These are phyloP conservation scores for Cupressus sempervirens DNA, from an alignment of 75 land plant genomes.

Conservation along the genomic window DNA sequence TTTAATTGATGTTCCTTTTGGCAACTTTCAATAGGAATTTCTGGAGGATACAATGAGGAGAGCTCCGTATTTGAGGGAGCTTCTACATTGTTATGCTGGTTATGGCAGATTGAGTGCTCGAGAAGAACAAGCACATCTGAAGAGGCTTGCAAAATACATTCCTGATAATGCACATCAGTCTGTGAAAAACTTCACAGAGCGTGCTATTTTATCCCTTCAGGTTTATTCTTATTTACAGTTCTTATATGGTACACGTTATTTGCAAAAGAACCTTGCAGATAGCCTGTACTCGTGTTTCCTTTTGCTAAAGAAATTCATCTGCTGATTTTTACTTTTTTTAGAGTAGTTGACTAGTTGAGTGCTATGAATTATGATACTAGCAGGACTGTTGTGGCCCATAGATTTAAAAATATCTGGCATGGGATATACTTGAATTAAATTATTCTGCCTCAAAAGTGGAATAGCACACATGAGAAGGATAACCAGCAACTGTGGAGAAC, in stretches of 20 bases:
- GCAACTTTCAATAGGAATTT: constrained; percentile 30
- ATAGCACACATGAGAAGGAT: background rate
- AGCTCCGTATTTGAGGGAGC: constrained; percentile 46
- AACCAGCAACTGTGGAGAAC: background rate
- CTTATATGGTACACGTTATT: background rate
- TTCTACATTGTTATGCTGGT: constrained; percentile 64
- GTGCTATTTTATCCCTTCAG: constrained; percentile 59
- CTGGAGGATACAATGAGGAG: constrained; percentile 49
- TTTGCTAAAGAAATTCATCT: background rate
- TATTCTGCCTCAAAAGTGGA: background rate
- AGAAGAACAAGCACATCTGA: constrained; percentile 58
- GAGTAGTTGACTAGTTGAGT: background rate
- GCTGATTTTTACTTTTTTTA: background rate
- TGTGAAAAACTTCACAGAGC: constrained; percentile 46
- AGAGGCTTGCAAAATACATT: constrained; percentile 57
- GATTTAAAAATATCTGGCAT: background rate
- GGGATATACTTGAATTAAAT: background rate
- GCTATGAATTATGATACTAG: background rate
- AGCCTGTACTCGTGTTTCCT: background rate
- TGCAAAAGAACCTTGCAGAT: background rate
- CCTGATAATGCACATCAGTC: constrained; percentile 62
- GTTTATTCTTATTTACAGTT: constrained; percentile 17
- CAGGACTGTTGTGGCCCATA: background rate
- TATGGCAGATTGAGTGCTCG: constrained; percentile 68
- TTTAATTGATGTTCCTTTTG: background rate